Base-by-base conservation (phyloP, 176 grass and related monocot genomes). In the Typha latifolia region DNA sequence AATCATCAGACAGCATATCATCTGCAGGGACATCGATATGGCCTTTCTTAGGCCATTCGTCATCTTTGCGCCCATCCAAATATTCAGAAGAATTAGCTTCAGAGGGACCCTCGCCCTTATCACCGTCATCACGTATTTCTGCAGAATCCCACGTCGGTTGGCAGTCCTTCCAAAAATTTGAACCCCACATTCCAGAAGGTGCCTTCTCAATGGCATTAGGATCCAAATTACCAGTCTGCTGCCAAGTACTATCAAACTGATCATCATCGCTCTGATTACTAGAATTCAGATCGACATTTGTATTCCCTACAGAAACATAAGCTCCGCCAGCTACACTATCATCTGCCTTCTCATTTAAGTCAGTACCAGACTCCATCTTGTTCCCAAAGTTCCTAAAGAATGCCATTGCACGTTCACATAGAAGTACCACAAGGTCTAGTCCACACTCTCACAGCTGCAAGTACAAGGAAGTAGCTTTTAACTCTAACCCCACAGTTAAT, bases 1-100 rank as follows among this genome's bases (percentile, higher is more conserved):
- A 91, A 63, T 97, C 86, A 80, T 97, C 94, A 0, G 94, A 92
- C 14, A 92, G 89, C 94, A 97, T 89, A 52, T 96, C 93, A 51
- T 96, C 88, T 53, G 88, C 85, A 23, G 86, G 82, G 50, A 87
- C 81, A 32, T 86, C 88, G 13, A 82, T 72, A 19, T 90, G 71
- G 52, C 64, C 85, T 80, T 72, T 75, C 51, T 79, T 79, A 32
- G 81, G 62, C 14, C 64, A 70, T 73, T 85, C 83, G 14, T 85
- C 76, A 29, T 82, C 74, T 84, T 73, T 74, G 31, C 76, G 80
- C 32, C 32, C 84, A 81, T 84, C 78, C 48, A 69, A 78, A 69
- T 87, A 78, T 72, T 81, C 88, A 53, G 70, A 78, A 26, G 51
- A 84, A 64, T 85, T 87, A 59, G 49, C 84, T 37, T 47, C 81